Percentiles rank a stretch among this genome's conserved stretches.
Evolutionary conservation across 768 basidiomycete genomes (phyloP).

Genomic region (Podaxis pistillaris): DNA sequence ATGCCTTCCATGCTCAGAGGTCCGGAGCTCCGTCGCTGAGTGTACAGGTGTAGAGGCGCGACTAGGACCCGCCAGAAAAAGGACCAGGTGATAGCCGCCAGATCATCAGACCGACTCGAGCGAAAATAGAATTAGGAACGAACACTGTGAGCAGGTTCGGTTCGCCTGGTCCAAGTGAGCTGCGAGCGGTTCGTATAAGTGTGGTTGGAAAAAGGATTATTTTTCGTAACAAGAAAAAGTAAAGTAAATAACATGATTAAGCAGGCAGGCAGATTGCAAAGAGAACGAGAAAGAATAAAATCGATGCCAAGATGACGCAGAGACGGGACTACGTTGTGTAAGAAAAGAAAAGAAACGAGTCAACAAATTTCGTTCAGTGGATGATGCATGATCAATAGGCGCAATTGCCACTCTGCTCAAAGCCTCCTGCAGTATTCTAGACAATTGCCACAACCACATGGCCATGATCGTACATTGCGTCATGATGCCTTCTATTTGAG

Average conservation of each 20-base stretch:
- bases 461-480: no score
- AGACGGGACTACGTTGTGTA: no score
- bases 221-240: neutral
- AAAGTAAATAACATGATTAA: neutral
- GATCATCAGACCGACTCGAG: neutral
- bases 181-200: neutral
- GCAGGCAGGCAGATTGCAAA: neutral
- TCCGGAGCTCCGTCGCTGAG: neutral
- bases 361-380: no score
- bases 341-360: no score
- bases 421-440: no score
- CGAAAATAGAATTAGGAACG: slow-evolving; percentile 3
- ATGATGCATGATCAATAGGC: no score
- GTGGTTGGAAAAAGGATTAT: neutral
- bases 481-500: slow-evolving; percentile 8
- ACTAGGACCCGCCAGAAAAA: neutral
- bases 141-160: slow-evolving; percentile 5
- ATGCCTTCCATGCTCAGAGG: neutral
- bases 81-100: neutral
- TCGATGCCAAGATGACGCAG: no score
- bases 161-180: neutral
- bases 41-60: neutral
- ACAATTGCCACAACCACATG: no score
- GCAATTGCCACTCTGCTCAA: no score
- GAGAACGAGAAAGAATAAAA: no score